Conservation (phyloP, 331 rosid genomes). For the Malus hybrid region DNA sequence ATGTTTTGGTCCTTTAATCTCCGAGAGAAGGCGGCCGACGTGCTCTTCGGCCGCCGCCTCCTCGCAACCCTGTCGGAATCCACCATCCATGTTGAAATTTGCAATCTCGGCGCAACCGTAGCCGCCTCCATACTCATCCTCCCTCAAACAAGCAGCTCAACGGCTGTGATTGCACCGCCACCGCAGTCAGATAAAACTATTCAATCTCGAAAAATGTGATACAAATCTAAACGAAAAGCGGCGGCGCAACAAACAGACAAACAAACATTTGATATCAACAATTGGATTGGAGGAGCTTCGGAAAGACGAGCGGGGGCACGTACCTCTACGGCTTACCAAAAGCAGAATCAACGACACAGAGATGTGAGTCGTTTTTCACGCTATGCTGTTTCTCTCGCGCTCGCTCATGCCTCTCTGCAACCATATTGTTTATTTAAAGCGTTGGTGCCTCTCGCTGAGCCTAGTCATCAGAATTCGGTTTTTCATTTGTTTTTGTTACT, state of each 20-base stretch:
- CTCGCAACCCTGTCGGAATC: conserved; percentile 26
- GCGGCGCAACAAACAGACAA: too few species aligned
- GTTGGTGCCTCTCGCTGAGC: not conserved
- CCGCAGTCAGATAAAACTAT: not conserved
- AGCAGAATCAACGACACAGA: too few species aligned
- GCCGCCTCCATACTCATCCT: conserved; percentile 52
- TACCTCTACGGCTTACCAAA: not conserved
- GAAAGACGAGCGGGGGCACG: not conserved
- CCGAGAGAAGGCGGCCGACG: conserved; percentile 25
- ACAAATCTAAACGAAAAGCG: too few species aligned
- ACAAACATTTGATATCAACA: too few species aligned
- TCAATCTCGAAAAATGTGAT: not conserved
- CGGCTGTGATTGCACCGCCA: not conserved
- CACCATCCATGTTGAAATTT: conserved; percentile 32
- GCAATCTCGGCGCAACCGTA: conserved; percentile 29
- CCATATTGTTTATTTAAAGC: not conserved
- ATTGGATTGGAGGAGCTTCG: not conserved
- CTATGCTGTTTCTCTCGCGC: not conserved
- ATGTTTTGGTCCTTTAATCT: conserved; percentile 25
- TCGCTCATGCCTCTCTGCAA: not conserved
- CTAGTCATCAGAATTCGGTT: too few species aligned
- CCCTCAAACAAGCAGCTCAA: not conserved
- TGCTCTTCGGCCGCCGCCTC: conserved; percentile 19
- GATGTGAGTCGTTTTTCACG: too few species aligned
- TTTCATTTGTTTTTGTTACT: too few species aligned